phyloP scores from a whole-genome alignment of 352 stramenopile genomes.

The Phytopythium chamaehyphon region DNA sequence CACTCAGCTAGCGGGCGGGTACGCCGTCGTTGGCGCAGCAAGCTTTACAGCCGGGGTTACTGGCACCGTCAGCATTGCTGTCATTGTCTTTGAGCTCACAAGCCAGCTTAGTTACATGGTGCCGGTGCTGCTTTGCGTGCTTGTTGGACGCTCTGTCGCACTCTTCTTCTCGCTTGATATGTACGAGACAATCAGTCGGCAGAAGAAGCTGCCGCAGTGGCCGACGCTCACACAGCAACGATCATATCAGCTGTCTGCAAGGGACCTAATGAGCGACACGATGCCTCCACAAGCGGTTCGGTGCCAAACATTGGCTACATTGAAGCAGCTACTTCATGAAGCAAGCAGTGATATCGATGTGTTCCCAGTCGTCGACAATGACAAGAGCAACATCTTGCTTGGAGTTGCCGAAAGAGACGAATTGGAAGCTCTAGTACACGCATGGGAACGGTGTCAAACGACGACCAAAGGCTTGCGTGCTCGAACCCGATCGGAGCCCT shows the following conservation, averaged over 20 bases:
- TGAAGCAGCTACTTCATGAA: conserved; percentile 38
- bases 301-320: conserved; percentile 44
- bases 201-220: conserved; percentile 80
- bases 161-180: conserved; percentile 75
- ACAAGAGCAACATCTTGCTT: conserved; percentile 55
- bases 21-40: conserved; percentile 76
- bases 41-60: conserved; percentile 82
- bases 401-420: conserved; percentile 58
- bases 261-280: conserved; percentile 62
- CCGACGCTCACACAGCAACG: conserved; percentile 73
- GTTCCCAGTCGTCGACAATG: conserved; percentile 70
- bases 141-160: conserved; percentile 64
- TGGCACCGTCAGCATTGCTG: conserved; percentile 70
- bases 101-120: conserved; percentile 89
- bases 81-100: conserved; percentile 88
- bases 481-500: neutral
- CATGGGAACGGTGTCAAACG: conserved; percentile 49
- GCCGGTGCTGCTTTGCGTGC: conserved; percentile 75
- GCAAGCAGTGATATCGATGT: conserved; percentile 24
- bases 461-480: conserved; percentile 7
- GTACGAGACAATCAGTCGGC: conserved; percentile 78
- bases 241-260: conserved; percentile 67
- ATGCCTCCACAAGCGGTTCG: conserved; percentile 42
- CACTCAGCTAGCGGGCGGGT: conserved; percentile 56
- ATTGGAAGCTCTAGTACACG: conserved; percentile 50